Evolutionary conservation across 1,284 basidiomycete species (phyloP).

Genomic region (Ustilago cynodontis): DNA sequence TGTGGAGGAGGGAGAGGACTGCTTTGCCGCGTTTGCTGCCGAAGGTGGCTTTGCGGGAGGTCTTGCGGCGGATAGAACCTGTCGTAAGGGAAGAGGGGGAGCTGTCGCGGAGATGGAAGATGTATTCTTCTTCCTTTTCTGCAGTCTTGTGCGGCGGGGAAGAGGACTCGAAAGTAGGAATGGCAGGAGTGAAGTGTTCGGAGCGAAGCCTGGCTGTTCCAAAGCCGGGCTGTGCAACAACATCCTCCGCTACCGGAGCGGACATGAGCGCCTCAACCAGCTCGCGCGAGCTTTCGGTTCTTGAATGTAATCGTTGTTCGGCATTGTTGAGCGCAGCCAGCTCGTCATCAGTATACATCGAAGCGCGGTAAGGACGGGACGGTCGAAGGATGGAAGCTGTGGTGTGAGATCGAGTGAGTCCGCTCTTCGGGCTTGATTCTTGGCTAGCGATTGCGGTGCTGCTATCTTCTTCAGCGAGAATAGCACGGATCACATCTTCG

Average conservation of each 20-base stretch:
- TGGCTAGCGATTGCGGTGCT: neutral
- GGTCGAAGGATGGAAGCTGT: slow-evolving; percentile 34
- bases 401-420: slow-evolving; percentile 37
- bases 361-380: slow-evolving; percentile 50
- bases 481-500: slow-evolving; percentile 39
- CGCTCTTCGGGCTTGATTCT: slow-evolving; percentile 3
- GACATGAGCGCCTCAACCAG: slow-evolving; percentile 28
- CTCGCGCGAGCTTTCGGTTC: slow-evolving; percentile 49
- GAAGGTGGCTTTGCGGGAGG: slow-evolving; percentile 35
- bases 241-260: neutral
- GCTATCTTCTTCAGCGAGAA: slow-evolving; percentile 33
- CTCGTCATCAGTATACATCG: slow-evolving; percentile 57
- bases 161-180: slow-evolving; percentile 18
- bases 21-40: slow-evolving; percentile 52
- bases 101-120: slow-evolving; percentile 23
- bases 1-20: slow-evolving; percentile 34
- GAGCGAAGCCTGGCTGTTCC: slow-evolving; percentile 40
- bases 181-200: slow-evolving; percentile 16
- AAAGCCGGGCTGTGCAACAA: slow-evolving; percentile 24
- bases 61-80: slow-evolving; percentile 25
- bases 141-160: neutral
- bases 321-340: slow-evolving; percentile 24
- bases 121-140: slow-evolving; percentile 21
- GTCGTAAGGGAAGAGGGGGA: neutral
- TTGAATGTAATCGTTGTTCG: slow-evolving; percentile 9